phyloP scores from a whole-genome alignment of 352 stramenopile genomes.

The Globisporangium cystogenes region DNA sequence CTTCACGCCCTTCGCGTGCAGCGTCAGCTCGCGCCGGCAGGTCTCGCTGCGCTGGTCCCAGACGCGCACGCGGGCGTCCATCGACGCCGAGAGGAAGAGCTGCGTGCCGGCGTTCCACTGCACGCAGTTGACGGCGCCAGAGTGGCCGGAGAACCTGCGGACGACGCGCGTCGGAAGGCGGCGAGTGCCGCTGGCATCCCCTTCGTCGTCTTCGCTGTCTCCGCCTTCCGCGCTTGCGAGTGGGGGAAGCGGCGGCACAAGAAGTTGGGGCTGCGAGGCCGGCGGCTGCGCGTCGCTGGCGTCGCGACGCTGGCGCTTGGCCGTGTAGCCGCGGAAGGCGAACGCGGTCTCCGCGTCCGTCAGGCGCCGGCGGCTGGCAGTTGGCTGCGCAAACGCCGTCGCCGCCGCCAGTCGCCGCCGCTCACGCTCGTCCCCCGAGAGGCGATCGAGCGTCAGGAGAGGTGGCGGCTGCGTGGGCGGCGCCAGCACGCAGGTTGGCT shows the following conservation, averaged over 20 bases:
- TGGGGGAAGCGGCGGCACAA: not conserved
- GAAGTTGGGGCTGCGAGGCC: not conserved
- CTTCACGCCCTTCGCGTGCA: conserved; percentile 39
- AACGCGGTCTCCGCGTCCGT: conserved; percentile 18
- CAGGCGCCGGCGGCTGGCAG: conserved; percentile 4
- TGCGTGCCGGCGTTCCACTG: conserved; percentile 33
- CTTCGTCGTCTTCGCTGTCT: not conserved
- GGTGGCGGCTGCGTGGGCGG: not conserved
- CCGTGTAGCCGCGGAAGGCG: conserved; percentile 24
- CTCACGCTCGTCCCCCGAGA: not conserved
- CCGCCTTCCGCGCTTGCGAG: not conserved
- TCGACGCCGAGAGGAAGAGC: conserved; percentile 53
- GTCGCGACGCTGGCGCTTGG: conserved; percentile 17
- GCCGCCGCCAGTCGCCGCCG: conserved; percentile 1
- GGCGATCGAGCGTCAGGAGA: too few relatives aligned
- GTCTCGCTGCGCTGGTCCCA: conserved; percentile 23
- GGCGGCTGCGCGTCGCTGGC: not conserved
- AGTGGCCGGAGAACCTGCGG: conserved; percentile 21
- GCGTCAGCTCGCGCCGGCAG: conserved; percentile 13
- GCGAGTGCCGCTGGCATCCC: not conserved
- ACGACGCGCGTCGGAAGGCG: not conserved
- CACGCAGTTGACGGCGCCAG: conserved; percentile 21
- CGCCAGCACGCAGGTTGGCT: too few relatives aligned
- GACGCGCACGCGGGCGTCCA: conserved; percentile 46
- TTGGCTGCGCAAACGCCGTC: not conserved